Base-by-base conservation (phyloP, 2,329 filamentous ascomycete species). In the Blastomyces emzantsi region DNA sequence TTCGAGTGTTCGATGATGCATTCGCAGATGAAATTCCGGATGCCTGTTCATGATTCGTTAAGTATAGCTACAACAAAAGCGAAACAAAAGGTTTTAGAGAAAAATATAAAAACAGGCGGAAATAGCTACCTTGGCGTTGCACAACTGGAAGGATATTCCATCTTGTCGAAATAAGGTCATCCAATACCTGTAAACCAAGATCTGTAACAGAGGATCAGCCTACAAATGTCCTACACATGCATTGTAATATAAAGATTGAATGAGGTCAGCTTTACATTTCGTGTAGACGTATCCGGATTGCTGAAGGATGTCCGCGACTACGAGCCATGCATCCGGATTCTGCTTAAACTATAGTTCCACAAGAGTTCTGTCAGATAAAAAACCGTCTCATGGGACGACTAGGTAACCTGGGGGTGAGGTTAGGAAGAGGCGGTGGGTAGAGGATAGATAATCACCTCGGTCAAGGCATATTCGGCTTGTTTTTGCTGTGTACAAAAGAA, bases 11-110 rank as follows among this genome's bases (percentile, higher is more conserved):
- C 88, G 75, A 99, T 93, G 77, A 99, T 99, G 81, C 96, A 96
- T 80, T 95, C 92, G 72, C 99, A 94, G 66, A 99, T 90, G 76
- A 99, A 99, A 81, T 99, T 99, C 72, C 94, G 92, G 74, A 99
- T 99, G 68, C 94, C 94, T 95, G 71, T 47, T 41, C 3, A 57
- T 39, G 33, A 4, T 25, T 6, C n/a, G 57, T 33, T 47, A 60
- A 59, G 67, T 75, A 73, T 68, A 30, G 54, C 28, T 55, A 43
- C 15, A 30, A 15, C 17, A 63, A 63, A 54, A 30, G 28, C 28
- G 28, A 30, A 30, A 30, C 33, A 60, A 22, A 39, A 22, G 3
- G 9, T 2, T 39, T 39, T 39, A n/a, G 17, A 49, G 47, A 54
- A 55, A 64, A 47, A 47, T n/a, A 61, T 49, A 52, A 36, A 28